Percentiles rank a stretch among this genome's conserved stretches.
phyloP scores from a whole-genome alignment of 2,329 filamentous ascomycete genomes.

The Diaporthe nobilis region DNA sequence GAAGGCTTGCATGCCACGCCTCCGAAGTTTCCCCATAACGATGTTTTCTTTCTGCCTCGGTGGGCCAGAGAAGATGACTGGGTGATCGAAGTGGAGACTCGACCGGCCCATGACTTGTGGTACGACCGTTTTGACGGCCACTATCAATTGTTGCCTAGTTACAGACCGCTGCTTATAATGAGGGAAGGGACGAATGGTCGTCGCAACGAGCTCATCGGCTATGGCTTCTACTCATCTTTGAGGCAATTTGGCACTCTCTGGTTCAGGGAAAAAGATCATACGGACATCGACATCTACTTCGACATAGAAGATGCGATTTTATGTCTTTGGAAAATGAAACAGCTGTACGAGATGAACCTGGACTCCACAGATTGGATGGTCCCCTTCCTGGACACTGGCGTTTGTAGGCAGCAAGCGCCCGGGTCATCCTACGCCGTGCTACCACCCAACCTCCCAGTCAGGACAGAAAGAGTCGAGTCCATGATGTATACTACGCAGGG shows the following conservation, averaged over 20 bases:
- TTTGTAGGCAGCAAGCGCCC: neutral
- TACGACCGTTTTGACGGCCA: neutral
- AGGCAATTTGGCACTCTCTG: neutral
- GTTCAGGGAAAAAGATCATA: neutral
- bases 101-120: neutral
- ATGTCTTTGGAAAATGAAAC: neutral
- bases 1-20: neutral
- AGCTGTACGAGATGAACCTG: neutral
- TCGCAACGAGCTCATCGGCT: neutral
- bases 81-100: neutral
- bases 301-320: neutral
- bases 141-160: neutral
- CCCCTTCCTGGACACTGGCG: neutral
- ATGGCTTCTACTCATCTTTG: neutral
- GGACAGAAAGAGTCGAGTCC: neutral
- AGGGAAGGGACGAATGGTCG: neutral
- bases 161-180: neutral
- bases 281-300: neutral
- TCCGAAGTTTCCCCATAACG: neutral
- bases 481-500: too few species aligned
- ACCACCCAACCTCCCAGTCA: neutral
- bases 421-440: neutral
- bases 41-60: neutral
- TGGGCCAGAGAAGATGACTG: neutral
- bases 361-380: neutral